phyloP scores from a whole-genome alignment of 2,329 filamentous ascomycete genomes.

The Stemphylium beticola region DNA sequence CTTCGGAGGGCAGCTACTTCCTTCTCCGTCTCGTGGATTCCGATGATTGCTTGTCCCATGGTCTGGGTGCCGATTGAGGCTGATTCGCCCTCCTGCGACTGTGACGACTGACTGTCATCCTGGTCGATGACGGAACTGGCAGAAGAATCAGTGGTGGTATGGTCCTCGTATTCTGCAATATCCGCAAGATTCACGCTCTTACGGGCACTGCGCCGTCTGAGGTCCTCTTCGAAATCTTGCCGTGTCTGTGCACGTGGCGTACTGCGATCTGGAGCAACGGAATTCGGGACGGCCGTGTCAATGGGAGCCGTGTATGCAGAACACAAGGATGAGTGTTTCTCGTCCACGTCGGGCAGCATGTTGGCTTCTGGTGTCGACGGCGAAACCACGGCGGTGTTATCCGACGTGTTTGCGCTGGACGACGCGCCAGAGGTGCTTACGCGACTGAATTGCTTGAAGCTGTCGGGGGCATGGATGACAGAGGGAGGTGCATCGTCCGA shows the following conservation, averaged over 20 bases:
- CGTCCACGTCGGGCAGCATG: constrained; percentile 45
- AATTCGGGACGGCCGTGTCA: constrained; percentile 69
- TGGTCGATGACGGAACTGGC: constrained; percentile 41
- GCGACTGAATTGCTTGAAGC: constrained; percentile 73
- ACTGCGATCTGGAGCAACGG: constrained; percentile 61
- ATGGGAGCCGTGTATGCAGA: constrained; percentile 71
- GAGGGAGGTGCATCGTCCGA: constrained; percentile 81
- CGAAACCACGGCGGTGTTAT: constrained; percentile 47
- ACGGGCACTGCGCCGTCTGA: constrained; percentile 60
- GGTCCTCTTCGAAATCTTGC: constrained; percentile 70
- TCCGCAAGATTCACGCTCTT: constrained; percentile 77
- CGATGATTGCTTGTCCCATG: constrained; percentile 61
- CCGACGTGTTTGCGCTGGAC: constrained; percentile 41
- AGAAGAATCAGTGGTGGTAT: constrained; percentile 35
- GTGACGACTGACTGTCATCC: constrained; percentile 40
- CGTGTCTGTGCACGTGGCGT: constrained; percentile 86
- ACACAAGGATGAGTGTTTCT: constrained; percentile 30
- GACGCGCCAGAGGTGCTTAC: constrained; percentile 36
- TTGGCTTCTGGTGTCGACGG: constrained; percentile 47
- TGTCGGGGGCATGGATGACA: constrained; percentile 87
- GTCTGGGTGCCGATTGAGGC: constrained; percentile 40
- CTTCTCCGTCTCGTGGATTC: constrained; percentile 63
- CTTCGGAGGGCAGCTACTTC: constrained; percentile 73
- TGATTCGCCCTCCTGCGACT: constrained; percentile 39
- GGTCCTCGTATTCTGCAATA: constrained; percentile 55